These are phyloP conservation scores for Sherardia arvensis DNA, from an alignment of 257 asterid species.

Conservation along the genomic window DNA sequence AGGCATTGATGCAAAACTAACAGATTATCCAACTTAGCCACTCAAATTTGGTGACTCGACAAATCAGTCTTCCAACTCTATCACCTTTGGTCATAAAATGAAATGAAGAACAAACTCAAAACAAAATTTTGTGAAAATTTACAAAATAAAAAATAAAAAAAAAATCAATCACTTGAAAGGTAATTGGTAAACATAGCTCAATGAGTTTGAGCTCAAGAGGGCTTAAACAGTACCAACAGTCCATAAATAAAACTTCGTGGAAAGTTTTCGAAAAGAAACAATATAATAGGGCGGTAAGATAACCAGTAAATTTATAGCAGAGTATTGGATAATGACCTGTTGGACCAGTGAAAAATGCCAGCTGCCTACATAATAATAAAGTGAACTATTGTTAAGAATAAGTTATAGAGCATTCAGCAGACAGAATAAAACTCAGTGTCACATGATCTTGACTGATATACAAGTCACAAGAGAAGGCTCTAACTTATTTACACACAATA, in stretches of 20 bases:
- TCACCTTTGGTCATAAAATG: too few relatives aligned
- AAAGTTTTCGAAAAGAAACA: background rate
- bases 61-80: too few relatives aligned
- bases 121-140: background rate
- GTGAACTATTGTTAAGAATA: conserved; percentile 10
- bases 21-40: too few relatives aligned
- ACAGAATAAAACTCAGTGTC: background rate
- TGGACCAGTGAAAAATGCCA: conserved; percentile 69
- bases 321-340: conserved; percentile 38
- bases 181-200: background rate
- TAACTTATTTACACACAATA: background rate
- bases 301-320: background rate
- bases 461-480: conserved; percentile 1
- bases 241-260: background rate
- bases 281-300: background rate
- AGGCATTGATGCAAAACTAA: background rate
- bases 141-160: too few relatives aligned
- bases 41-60: too few relatives aligned
- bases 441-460: background rate
- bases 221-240: background rate
- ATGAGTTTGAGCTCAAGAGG: background rate
- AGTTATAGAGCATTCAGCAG: background rate
- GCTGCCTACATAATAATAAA: conserved; percentile 49
- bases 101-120: background rate
- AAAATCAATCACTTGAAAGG: background rate